phyloP scores from a whole-genome alignment of 2,329 filamentous ascomycete genomes.

The Diaporthe aspalathi region DNA sequence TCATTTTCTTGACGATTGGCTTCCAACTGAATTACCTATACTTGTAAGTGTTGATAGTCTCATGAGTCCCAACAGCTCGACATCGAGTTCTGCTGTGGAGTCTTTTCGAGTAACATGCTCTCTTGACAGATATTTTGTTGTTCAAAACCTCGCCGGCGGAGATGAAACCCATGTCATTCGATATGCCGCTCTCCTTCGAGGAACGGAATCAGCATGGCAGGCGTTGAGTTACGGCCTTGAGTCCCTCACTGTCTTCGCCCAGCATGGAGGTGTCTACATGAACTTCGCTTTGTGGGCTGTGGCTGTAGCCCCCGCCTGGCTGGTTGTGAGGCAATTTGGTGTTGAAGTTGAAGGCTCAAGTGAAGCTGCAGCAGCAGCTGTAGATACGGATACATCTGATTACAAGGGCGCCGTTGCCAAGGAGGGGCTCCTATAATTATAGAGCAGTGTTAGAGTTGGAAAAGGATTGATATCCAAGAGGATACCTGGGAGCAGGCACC shows the following conservation, averaged over 20 bases:
- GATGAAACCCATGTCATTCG: conserved; percentile 74
- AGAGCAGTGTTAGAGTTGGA: not conserved
- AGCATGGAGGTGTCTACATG: conserved; percentile 75
- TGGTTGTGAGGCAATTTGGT: conserved; percentile 55
- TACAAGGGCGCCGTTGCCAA: not conserved
- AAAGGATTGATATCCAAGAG: not conserved
- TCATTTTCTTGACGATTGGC: conserved; percentile 73
- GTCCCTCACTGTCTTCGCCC: conserved; percentile 70
- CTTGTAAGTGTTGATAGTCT: conserved; percentile 57
- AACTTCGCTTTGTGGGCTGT: conserved; percentile 78
- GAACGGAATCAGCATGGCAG: conserved; percentile 79
- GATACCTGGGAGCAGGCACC: no score
- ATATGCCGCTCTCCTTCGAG: conserved; percentile 74
- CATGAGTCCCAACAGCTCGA: not conserved
- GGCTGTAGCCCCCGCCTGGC: conserved; percentile 73
- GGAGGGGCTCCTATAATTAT: not conserved
- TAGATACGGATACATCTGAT: conserved; percentile 8
- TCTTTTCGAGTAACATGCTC: not conserved
- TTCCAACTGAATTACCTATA: conserved; percentile 83
- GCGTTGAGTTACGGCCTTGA: conserved; percentile 77
- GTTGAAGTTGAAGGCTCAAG: not conserved
- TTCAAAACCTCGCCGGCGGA: conserved; percentile 70
- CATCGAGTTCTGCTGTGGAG: not conserved
- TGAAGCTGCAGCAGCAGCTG: not conserved
- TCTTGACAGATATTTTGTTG: conserved; percentile 71